phyloP scores from a whole-genome alignment of 1,139 yeast species.

The Sugiyamaella novakii region DNA sequence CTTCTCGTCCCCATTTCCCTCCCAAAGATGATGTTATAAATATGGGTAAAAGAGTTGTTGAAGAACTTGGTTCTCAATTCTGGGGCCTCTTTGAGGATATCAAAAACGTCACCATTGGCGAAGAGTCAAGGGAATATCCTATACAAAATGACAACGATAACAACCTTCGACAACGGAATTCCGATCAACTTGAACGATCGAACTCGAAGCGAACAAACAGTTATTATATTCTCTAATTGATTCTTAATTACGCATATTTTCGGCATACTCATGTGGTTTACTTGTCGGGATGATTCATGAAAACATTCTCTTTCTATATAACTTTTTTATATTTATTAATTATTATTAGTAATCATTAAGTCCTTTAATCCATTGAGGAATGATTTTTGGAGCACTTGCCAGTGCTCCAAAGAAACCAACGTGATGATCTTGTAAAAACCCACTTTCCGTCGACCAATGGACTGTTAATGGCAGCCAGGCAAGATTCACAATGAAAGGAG shows the following conservation, averaged over 20 bases:
- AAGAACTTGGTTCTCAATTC: slow-evolving; percentile 41
- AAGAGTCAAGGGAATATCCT: slow-evolving; percentile 29
- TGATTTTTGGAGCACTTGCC: slow-evolving; percentile 37
- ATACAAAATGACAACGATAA: slow-evolving; percentile 8
- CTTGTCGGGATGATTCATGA: too few relatives aligned
- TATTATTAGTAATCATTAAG: slow-evolving; percentile 12
- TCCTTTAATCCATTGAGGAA: slow-evolving; percentile 31
- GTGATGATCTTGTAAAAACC: slow-evolving; percentile 39
- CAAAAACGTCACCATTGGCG: slow-evolving; percentile 40
- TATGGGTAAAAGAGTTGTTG: slow-evolving; percentile 42
- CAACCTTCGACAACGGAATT: slow-evolving; percentile 3
- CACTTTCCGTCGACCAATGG: slow-evolving; percentile 48
- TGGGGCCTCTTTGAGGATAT: slow-evolving; percentile 44
- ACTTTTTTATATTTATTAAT: neutral
- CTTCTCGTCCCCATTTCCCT: slow-evolving; percentile 25
- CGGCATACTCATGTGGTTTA: too few relatives aligned
- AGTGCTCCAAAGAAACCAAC: slow-evolving; percentile 47
- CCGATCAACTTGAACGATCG: slow-evolving; percentile 1
- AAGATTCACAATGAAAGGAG: slow-evolving; percentile 40
- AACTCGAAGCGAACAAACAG: slow-evolving; percentile 18
- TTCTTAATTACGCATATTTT: too few relatives aligned
- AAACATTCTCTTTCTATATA: too few relatives aligned
- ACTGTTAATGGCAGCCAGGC: slow-evolving; percentile 48
- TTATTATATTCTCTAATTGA: slow-evolving; percentile 24
- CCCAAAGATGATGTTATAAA: slow-evolving; percentile 38